Evolutionary conservation across 2,329 filamentous ascomycete genomes (phyloP).

Genomic region (Pseudopithomyces chartarum): DNA sequence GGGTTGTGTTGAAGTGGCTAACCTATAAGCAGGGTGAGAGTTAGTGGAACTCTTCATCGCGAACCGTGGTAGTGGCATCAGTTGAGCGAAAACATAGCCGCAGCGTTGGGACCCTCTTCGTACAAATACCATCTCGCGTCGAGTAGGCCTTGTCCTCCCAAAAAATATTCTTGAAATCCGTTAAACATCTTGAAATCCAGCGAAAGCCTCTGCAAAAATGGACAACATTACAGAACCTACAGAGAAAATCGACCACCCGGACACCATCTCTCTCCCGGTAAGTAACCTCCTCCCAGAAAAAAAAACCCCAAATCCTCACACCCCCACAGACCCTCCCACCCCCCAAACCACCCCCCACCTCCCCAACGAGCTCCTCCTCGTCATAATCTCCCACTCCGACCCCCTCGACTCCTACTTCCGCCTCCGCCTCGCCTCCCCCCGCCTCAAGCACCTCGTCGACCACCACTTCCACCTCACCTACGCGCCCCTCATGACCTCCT

Average conservation of each 20-base stretch:
- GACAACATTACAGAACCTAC: neutral
- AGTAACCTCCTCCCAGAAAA: neutral
- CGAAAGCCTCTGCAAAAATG: neutral
- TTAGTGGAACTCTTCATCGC: neutral
- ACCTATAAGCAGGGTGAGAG: neutral
- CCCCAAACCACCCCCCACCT: neutral
- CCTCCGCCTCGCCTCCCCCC: neutral
- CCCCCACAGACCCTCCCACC: neutral
- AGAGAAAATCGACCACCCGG: neutral
- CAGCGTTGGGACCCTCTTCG: neutral
- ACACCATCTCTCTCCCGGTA: neutral
- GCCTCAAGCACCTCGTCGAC: neutral
- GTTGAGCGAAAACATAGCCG: neutral
- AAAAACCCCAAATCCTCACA: neutral
- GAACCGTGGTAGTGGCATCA: neutral
- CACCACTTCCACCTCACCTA: neutral
- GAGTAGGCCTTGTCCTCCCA: neutral
- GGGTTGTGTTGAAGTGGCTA: too few relatives aligned
- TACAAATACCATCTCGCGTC: neutral
- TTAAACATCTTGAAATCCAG: neutral
- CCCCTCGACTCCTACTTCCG: neutral
- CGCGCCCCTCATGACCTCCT: neutral
- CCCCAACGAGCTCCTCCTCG: neutral
- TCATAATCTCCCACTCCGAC: neutral
- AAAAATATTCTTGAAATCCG: too few relatives aligned